These are phyloP conservation scores for Patellifolia procumbens DNA, from an alignment of 179 eudicot species.

Conservation along the genomic window DNA sequence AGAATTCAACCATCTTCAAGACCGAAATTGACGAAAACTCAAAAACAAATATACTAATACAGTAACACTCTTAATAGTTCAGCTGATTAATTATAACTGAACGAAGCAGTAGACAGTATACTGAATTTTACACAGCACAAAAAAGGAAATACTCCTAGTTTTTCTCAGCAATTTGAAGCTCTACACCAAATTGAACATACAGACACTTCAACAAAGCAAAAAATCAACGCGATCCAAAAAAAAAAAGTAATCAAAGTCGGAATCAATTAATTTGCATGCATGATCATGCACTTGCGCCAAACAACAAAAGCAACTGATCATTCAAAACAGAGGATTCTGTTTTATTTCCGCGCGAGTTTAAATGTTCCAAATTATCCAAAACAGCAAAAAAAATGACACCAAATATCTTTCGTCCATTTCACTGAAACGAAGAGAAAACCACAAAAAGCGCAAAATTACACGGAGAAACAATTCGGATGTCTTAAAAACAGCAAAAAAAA, in stretches of 20 bases:
- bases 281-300: not conserved
- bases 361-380: not conserved
- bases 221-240: too few relatives aligned
- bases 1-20: too few relatives aligned
- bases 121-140: not conserved
- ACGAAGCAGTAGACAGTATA: not conserved
- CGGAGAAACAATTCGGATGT: not conserved
- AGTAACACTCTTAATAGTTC: not conserved
- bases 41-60: not conserved
- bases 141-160: too few relatives aligned
- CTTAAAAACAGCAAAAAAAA: not conserved
- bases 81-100: not conserved
- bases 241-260: not conserved
- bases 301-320: not conserved
- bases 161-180: too few relatives aligned
- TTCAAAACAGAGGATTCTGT: not conserved
- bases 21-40: not conserved
- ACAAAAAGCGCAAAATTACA: not conserved
- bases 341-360: not conserved
- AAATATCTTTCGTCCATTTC: too few relatives aligned
- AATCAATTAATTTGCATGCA: not conserved
- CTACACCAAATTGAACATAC: too few relatives aligned
- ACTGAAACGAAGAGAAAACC: not conserved
- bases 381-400: not conserved
- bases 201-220: too few relatives aligned